Percentiles rank a stretch among this genome's conserved stretches.
phyloP scores from a whole-genome alignment of 257 asterid species.

The Euphrasia confusa region DNA sequence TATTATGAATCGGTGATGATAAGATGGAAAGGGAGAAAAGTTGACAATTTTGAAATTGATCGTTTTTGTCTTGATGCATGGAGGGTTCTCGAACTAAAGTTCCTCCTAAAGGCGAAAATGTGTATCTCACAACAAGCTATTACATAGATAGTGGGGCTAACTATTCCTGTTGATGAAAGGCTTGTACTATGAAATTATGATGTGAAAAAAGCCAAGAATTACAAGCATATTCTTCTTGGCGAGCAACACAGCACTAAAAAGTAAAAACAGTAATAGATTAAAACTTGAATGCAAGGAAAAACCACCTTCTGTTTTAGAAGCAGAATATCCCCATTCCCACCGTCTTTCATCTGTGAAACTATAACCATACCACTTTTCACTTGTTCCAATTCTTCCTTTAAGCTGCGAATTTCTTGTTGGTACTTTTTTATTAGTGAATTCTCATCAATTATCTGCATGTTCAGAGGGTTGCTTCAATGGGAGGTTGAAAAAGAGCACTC shows the following conservation, averaged over 20 bases:
- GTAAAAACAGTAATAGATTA: too few relatives aligned
- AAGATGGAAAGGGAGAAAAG: neutral
- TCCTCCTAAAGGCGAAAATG: too few relatives aligned
- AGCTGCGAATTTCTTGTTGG: constrained; percentile 84
- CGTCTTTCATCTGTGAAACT: constrained; percentile 55
- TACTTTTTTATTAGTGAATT: constrained; percentile 95
- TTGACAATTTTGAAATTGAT: neutral
- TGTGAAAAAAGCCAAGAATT: too few relatives aligned
- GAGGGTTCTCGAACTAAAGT: too few relatives aligned
- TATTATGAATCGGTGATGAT: neutral
- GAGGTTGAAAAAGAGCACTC: constrained; percentile 10
- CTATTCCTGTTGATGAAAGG: too few relatives aligned
- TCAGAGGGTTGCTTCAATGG: constrained; percentile 26
- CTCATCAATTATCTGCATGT: constrained; percentile 91
- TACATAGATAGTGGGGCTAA: too few relatives aligned
- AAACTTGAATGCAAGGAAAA: neutral
- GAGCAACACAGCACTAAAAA: too few relatives aligned
- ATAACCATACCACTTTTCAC: constrained; percentile 81
- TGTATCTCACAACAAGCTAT: too few relatives aligned
- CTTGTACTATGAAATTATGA: too few relatives aligned
- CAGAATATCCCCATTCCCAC: constrained; percentile 67
- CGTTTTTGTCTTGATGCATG: too few relatives aligned
- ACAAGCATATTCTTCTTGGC: too few relatives aligned
- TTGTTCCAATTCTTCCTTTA: constrained; percentile 95
- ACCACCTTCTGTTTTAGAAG: constrained; percentile 90